Conservation (phyloP, 2,329 filamentous ascomycete species). For the Microthyrium microscopicum region DNA sequence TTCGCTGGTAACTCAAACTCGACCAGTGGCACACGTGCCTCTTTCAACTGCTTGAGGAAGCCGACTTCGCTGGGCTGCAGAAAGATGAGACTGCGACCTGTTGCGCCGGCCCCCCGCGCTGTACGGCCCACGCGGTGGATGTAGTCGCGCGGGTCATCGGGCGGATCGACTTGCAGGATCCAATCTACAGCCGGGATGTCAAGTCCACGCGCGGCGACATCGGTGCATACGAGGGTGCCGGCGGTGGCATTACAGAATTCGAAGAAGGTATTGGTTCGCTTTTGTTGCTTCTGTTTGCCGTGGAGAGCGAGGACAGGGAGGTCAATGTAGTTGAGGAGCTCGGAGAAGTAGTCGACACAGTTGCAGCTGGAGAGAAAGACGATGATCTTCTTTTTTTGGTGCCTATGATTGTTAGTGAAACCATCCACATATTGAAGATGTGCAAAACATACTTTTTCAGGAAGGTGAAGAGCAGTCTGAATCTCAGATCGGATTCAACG, state of each 20-base stretch:
- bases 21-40: conserved; percentile 78
- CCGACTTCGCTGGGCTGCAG: conserved; percentile 82
- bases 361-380: conserved; percentile 82
- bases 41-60: conserved; percentile 81
- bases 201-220: conserved; percentile 85
- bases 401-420: conserved; percentile 35
- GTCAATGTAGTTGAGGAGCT: conserved; percentile 95
- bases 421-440: too few relatives aligned
- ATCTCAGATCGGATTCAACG: conserved; percentile 85
- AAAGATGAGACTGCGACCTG: conserved; percentile 83
- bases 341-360: conserved; percentile 88
- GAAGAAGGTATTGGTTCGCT: conserved; percentile 97
- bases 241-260: conserved; percentile 78
- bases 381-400: conserved; percentile 81
- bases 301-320: conserved; percentile 73
- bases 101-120: conserved; percentile 65
- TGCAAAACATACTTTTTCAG: conserved; percentile 56
- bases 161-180: conserved; percentile 91
- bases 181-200: conserved; percentile 94
- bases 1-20: conserved; percentile 90
- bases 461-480: conserved; percentile 87
- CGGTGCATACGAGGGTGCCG: conserved; percentile 86
- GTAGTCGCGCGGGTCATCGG: conserved; percentile 61
- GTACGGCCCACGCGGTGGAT: conserved; percentile 95
- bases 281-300: conserved; percentile 94